Evolutionary conservation across 2,329 filamentous ascomycete species (phyloP).

Genomic region (Dryadomyces sulphureus): DNA sequence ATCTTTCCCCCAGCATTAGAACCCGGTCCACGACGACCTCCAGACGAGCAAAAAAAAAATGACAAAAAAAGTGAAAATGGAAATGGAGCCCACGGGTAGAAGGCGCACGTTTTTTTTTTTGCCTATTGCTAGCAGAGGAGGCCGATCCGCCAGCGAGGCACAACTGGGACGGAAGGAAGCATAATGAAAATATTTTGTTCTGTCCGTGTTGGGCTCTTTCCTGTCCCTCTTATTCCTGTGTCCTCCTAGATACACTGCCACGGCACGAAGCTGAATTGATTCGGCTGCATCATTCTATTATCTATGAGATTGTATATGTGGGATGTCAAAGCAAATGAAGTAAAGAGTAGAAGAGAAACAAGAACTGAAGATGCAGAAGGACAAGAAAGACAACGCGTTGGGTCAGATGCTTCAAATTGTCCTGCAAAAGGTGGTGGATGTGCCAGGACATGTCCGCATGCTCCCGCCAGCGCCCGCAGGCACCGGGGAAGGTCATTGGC

Average conservation of each 20-base stretch:
- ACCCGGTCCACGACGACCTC: no score
- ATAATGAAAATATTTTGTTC: constrained; percentile 1
- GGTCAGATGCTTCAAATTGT: constrained; percentile 55
- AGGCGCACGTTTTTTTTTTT: no score
- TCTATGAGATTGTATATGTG: no score
- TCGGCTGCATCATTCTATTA: no score
- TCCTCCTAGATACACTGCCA: no score
- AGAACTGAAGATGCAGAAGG: not conserved
- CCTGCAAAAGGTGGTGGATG: constrained; percentile 45
- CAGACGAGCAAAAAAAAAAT: not conserved
- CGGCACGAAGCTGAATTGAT: no score
- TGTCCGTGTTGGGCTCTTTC: not conserved
- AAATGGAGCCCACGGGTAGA: no score
- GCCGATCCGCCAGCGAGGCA: not conserved
- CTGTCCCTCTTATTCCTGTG: no score
- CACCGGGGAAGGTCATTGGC: constrained; percentile 34
- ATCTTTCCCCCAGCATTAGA: no score
- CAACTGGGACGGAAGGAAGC: constrained; percentile 2
- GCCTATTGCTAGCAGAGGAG: no score
- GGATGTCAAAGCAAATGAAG: not conserved
- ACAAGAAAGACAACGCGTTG: constrained; percentile 19
- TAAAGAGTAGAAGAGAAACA: not conserved
- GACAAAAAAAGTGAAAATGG: constrained; percentile 15
- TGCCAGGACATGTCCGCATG: constrained; percentile 52
- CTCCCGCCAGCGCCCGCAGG: constrained; percentile 24